phyloP scores from a whole-genome alignment of 306 rosid genomes.

The Phaseolus lunatus region DNA sequence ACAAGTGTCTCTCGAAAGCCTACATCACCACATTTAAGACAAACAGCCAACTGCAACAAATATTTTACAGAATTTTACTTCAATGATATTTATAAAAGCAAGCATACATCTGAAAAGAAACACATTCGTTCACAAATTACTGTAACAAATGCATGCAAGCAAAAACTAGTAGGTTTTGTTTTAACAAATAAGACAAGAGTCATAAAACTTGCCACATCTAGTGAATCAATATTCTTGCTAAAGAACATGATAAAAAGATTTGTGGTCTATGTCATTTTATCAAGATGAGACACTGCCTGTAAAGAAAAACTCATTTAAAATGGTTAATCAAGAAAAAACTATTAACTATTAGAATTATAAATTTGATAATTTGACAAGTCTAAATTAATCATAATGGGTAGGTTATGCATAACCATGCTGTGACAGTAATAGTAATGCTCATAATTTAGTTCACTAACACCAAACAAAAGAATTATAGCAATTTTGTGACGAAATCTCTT shows the following conservation, averaged over 20 bases:
- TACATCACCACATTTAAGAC: conserved; percentile 46
- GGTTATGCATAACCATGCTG: background rate
- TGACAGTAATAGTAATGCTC: background rate
- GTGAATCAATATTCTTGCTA: background rate
- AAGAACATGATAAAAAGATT: background rate
- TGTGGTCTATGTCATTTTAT: background rate
- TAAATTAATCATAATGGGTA: conserved; percentile 3
- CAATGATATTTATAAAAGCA: background rate
- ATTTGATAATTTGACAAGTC: background rate
- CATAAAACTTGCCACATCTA: background rate
- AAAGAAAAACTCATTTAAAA: background rate
- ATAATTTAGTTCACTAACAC: background rate
- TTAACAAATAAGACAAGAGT: background rate
- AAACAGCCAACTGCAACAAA: conserved; percentile 47
- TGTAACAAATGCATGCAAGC: background rate
- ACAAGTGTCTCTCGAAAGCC: conserved; percentile 46
- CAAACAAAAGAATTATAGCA: background rate
- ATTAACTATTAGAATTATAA: background rate
- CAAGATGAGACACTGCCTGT: background rate
- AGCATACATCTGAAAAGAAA: background rate
- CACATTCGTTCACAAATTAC: background rate
- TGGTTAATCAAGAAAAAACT: too few relatives aligned
- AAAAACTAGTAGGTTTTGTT: conserved; percentile 5
- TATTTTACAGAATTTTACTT: background rate
- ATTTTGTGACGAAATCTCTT: background rate